These are phyloP conservation scores for Chloris gayana DNA, from an alignment of 176 grass and related monocot species.

Conservation along the genomic window DNA sequence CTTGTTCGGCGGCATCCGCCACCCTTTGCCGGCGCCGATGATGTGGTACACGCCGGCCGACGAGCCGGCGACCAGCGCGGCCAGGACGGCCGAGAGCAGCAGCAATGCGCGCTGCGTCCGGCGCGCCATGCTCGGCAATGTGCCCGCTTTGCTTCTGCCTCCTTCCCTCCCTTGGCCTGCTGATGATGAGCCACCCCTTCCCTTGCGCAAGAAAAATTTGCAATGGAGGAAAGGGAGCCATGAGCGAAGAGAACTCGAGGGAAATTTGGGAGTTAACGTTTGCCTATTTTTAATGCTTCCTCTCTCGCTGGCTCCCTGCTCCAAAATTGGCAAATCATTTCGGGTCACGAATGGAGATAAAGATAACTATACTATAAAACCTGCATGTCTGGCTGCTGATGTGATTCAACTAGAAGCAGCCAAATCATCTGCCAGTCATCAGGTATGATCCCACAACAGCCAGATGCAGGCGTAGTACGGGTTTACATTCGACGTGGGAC, in stretches of 20 bases:
- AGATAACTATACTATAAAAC: no score
- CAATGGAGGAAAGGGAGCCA: background rate
- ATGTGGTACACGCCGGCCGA: constrained; percentile 68
- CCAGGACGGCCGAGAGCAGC: constrained; percentile 44
- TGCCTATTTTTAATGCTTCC: constrained; percentile 40
- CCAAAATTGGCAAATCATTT: constrained; percentile 42
- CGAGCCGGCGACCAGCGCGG: constrained; percentile 55
- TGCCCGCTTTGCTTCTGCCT: background rate
- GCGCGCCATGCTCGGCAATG: constrained; percentile 28
- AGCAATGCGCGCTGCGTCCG: constrained; percentile 33
- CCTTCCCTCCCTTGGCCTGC: background rate
- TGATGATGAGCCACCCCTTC: constrained; percentile 26
- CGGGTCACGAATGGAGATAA: constrained; percentile 21
- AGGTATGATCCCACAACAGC: no score
- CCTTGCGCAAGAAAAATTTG: constrained; percentile 27
- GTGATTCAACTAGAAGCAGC: background rate
- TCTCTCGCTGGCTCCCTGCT: background rate
- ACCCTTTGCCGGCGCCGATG: constrained; percentile 82
- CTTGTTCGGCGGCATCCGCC: constrained; percentile 62
- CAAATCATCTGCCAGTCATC: background rate
- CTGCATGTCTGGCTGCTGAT: constrained; percentile 15
- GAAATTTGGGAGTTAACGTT: background rate
- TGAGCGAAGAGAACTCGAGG: background rate
- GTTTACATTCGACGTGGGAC: no score
- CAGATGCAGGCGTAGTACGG: no score